Percentiles rank a stretch among this genome's conserved stretches.
Conservation (phyloP, 371 early-diverging fungal species). For the Apophysomyces trapeziformis region DNA sequence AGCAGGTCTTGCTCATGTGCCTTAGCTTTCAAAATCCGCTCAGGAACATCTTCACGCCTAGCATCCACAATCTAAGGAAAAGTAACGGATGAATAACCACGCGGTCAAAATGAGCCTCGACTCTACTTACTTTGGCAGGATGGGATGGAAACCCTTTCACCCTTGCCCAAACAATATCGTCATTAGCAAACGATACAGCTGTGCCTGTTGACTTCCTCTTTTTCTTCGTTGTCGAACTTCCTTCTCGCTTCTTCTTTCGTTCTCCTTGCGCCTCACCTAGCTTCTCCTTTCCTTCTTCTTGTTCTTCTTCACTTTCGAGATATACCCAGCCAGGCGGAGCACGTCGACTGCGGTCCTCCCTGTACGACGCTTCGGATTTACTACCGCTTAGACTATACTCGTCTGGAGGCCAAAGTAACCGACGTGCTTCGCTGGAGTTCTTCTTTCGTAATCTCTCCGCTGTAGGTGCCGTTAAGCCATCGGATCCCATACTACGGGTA, state of each 20-base stretch:
- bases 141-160: slow-evolving; percentile 51
- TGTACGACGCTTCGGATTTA: slow-evolving; percentile 11
- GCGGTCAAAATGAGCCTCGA: too few relatives aligned
- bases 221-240: background rate
- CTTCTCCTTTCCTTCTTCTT: background rate
- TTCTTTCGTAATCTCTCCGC: slow-evolving; percentile 19
- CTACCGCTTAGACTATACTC: background rate
- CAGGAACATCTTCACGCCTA: slow-evolving; percentile 24
- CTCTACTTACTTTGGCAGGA: slow-evolving; percentile 39
- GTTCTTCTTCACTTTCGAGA: slow-evolving; percentile 18
- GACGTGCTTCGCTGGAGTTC: slow-evolving; percentile 22
- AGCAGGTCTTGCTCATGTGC: slow-evolving; percentile 18
- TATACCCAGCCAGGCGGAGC: slow-evolving; percentile 32
- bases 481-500: slow-evolving; percentile 32
- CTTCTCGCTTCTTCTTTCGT: slow-evolving; percentile 5
- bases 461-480: slow-evolving; percentile 26
- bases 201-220: slow-evolving; percentile 11
- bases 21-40: slow-evolving; percentile 22
- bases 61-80: slow-evolving; percentile 31
- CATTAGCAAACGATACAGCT: background rate
- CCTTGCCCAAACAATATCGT: slow-evolving; percentile 49
- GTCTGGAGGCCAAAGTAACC: slow-evolving; percentile 25
- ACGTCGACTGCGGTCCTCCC: slow-evolving; percentile 23
- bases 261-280: slow-evolving; percentile 6
- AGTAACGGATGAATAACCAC: background rate